A percentile compares a stretch with the other conserved stretches of the same genome.
These are phyloP conservation scores for Penicillium lagena DNA, from an alignment of 495 filamentous ascomycete genomes.

Conservation along the genomic window DNA sequence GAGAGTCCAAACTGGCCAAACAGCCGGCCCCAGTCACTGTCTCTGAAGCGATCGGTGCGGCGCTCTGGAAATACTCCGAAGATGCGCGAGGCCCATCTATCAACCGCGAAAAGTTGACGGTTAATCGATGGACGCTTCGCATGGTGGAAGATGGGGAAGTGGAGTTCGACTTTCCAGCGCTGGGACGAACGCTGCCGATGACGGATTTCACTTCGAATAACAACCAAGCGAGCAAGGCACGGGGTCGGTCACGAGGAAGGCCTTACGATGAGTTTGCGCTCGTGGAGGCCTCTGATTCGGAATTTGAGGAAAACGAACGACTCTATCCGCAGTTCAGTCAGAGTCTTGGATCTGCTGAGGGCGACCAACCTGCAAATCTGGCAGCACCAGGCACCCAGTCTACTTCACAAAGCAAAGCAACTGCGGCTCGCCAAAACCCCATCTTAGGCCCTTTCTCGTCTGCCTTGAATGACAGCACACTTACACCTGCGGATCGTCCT, in stretches of 20 bases:
- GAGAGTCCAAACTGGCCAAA: slow-evolving; percentile 67
- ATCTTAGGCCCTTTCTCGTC: slow-evolving; percentile 47
- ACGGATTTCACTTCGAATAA: slow-evolving; percentile 88
- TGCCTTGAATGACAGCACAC: slow-evolving; percentile 47
- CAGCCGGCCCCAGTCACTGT: slow-evolving; percentile 67
- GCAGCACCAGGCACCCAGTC: slow-evolving; percentile 34
- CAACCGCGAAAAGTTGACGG: slow-evolving; percentile 61
- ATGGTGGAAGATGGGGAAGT: slow-evolving; percentile 97
- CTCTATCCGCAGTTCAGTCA: slow-evolving; percentile 66
- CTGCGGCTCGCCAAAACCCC: slow-evolving; percentile 46
- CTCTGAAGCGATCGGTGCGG: slow-evolving; percentile 82
- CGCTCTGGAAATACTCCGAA: slow-evolving; percentile 79
- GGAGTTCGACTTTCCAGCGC: slow-evolving; percentile 88
- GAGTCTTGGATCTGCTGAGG: slow-evolving; percentile 43
- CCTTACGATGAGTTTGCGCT: slow-evolving; percentile 92
- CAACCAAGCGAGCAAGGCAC: slow-evolving; percentile 56
- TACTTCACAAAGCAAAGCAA: slow-evolving; percentile 19
- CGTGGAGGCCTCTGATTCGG: slow-evolving; percentile 68
- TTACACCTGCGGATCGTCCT: slow-evolving; percentile 59
- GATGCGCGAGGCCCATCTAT: slow-evolving; percentile 72
- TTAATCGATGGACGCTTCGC: slow-evolving; percentile 86
- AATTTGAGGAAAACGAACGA: slow-evolving; percentile 71
- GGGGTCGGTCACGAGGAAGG: slow-evolving; percentile 69
- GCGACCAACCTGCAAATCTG: slow-evolving; percentile 28
- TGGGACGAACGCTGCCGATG: slow-evolving; percentile 72